Conservation (phyloP, 768 basidiomycete species). For the Agrocybe pediades region DNA sequence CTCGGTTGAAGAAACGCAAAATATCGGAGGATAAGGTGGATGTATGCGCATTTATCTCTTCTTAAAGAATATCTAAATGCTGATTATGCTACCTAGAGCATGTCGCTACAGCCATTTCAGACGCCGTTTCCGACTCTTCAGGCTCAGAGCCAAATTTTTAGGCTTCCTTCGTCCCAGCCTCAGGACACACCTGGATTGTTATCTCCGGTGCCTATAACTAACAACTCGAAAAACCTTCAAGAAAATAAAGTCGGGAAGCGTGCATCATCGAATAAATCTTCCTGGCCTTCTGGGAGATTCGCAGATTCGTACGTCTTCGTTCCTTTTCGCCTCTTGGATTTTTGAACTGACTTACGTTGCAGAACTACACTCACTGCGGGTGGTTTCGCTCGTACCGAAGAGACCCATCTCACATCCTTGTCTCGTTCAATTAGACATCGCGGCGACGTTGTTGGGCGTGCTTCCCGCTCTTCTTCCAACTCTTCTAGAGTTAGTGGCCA, state of each 20-base stretch:
- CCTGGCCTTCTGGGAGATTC: background rate
- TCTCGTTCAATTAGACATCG: background rate
- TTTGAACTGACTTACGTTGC: background rate
- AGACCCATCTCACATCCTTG: background rate
- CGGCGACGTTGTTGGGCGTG: background rate
- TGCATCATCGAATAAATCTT: background rate
- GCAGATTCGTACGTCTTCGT: slow-evolving; percentile 7
- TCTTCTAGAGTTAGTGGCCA: slow-evolving; percentile 4
- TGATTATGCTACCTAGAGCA: background rate
- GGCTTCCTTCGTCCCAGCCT: slow-evolving; percentile 21
- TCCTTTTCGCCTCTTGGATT: background rate
- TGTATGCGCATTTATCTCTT: slow-evolving; percentile 10
- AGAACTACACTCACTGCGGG: slow-evolving; percentile 5
- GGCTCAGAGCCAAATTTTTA: slow-evolving; percentile 18
- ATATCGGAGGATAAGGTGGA: slow-evolving; percentile 1
- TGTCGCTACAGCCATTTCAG: slow-evolving; percentile 15
- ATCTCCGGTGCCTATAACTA: slow-evolving; percentile 15
- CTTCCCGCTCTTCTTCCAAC: slow-evolving; percentile 8
- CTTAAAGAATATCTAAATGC: background rate
- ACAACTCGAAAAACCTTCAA: slow-evolving; percentile 9
- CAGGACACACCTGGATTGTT: slow-evolving; percentile 12
- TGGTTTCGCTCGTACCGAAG: background rate
- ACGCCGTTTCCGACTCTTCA: slow-evolving; percentile 23
- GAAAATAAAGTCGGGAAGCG: background rate
- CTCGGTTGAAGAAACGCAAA: background rate